These are phyloP conservation scores for Salix exigua DNA, from an alignment of 345 rosid genomes.

Conservation along the genomic window DNA sequence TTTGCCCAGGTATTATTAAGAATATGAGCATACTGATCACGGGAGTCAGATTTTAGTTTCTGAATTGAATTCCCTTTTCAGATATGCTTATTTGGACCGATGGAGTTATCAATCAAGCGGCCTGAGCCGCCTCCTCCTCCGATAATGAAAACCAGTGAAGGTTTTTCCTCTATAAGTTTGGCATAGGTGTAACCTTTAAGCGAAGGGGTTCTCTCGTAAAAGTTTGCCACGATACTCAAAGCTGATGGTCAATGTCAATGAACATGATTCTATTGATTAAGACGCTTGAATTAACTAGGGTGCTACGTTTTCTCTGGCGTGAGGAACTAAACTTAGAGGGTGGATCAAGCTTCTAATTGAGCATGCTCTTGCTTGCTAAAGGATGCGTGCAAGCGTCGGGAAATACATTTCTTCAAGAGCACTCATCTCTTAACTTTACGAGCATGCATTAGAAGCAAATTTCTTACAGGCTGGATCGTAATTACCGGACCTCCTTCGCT, in stretches of 20 bases:
- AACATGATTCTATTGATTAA: not conserved
- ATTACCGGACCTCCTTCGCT: no score
- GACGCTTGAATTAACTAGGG: not conserved
- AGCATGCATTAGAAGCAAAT: no score
- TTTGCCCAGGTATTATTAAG: constrained; percentile 3
- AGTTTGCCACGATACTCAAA: not conserved
- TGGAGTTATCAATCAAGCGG: not conserved
- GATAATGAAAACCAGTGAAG: not conserved
- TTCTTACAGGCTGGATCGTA: no score
- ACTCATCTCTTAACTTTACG: no score
- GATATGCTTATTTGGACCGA: not conserved
- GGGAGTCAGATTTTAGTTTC: not conserved
- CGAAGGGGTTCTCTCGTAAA: no score
- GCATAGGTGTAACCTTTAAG: no score
- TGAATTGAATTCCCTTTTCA: not conserved
- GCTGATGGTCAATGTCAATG: not conserved
- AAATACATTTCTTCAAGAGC: no score
- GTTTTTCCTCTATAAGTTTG: not conserved
- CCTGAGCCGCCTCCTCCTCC: not conserved
- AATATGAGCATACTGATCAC: constrained; percentile 5
- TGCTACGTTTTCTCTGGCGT: no score
- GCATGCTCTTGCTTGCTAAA: no score
- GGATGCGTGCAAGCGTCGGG: no score
- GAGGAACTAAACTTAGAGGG: no score
- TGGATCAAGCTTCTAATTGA: no score